A percentile compares a stretch with the other conserved stretches of the same genome.
phyloP scores from a whole-genome alignment of 768 basidiomycete genomes.

The Mrakia gelida region DNA sequence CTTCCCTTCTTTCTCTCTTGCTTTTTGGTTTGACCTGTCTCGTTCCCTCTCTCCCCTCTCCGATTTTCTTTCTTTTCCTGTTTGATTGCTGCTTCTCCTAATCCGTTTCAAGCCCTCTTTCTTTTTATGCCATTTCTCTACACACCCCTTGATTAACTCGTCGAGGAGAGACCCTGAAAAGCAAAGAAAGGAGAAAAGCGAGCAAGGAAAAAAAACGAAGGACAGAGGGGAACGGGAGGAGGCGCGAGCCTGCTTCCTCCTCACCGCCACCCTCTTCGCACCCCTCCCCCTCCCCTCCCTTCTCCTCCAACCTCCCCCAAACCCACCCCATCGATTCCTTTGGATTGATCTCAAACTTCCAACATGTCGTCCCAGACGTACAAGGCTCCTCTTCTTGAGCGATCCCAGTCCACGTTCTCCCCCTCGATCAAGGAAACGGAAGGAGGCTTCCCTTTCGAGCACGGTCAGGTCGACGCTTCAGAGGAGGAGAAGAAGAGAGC shows the following conservation, averaged over 20 bases:
- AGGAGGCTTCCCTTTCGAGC: slow-evolving; percentile 28
- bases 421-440: slow-evolving; percentile 5
- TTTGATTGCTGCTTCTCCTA: too few relatives aligned
- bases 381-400: neutral
- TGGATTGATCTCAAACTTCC: neutral
- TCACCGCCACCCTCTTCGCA: neutral
- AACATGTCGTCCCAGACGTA: slow-evolving; percentile 9
- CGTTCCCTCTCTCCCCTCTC: too few relatives aligned
- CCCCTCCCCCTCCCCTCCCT: neutral
- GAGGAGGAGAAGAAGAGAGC: slow-evolving; percentile 17
- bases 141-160: too few relatives aligned
- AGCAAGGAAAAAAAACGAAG: too few relatives aligned
- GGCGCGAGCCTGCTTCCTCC: too few relatives aligned
- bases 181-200: too few relatives aligned
- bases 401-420: slow-evolving; percentile 14
- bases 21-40: too few relatives aligned
- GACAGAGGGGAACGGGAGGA: neutral
- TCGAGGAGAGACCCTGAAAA: too few relatives aligned
- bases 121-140: too few relatives aligned
- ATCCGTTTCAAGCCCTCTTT: too few relatives aligned
- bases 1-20: too few relatives aligned
- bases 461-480: neutral
- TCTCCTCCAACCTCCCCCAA: neutral
- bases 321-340: neutral
- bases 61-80: too few relatives aligned